Conservation (phyloP, 2,329 filamentous ascomycete species). For the Neofusicoccum sp. region DNA sequence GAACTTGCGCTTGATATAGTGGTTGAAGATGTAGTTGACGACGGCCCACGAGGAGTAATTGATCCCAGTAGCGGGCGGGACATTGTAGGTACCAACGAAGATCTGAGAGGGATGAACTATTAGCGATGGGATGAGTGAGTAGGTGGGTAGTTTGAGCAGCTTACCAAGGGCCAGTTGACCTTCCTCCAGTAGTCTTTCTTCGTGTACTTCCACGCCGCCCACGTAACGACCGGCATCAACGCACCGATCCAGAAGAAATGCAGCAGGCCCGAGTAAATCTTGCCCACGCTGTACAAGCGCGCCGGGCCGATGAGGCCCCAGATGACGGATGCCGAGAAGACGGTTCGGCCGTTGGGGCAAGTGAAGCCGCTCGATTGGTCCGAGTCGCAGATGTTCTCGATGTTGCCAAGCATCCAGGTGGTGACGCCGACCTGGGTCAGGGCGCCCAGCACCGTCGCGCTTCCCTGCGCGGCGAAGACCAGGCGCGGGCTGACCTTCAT, state of each 20-base stretch:
- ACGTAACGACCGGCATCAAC: conserved; percentile 62
- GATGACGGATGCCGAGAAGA: conserved; percentile 64
- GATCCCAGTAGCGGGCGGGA: conserved; percentile 68
- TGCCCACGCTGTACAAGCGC: conserved; percentile 67
- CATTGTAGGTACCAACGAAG: conserved; percentile 28
- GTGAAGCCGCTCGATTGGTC: conserved; percentile 47
- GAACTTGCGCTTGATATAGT: conserved; percentile 51
- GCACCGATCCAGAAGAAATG: conserved; percentile 74
- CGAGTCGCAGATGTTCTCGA: conserved; percentile 63
- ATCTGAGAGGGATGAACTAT: conserved; percentile 5
- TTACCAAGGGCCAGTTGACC: conserved; percentile 18
- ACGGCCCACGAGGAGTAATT: conserved; percentile 73
- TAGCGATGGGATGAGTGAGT: not conserved
- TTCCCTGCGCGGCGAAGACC: conserved; percentile 68
- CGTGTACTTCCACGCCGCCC: conserved; percentile 66
- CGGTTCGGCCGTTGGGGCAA: conserved; percentile 61
- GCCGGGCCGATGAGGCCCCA: conserved; percentile 72
- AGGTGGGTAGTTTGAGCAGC: not conserved
- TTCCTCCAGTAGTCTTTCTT: conserved; percentile 7
- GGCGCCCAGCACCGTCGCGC: conserved; percentile 67
- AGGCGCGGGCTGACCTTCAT: conserved; percentile 65
- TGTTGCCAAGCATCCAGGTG: conserved; percentile 59
- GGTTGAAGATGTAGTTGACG: conserved; percentile 70
- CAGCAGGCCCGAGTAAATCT: conserved; percentile 65
- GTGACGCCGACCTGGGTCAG: conserved; percentile 68